Evolutionary conservation across 2,329 filamentous ascomycete species (phyloP).

Genomic region (Mariannaea sp.): DNA sequence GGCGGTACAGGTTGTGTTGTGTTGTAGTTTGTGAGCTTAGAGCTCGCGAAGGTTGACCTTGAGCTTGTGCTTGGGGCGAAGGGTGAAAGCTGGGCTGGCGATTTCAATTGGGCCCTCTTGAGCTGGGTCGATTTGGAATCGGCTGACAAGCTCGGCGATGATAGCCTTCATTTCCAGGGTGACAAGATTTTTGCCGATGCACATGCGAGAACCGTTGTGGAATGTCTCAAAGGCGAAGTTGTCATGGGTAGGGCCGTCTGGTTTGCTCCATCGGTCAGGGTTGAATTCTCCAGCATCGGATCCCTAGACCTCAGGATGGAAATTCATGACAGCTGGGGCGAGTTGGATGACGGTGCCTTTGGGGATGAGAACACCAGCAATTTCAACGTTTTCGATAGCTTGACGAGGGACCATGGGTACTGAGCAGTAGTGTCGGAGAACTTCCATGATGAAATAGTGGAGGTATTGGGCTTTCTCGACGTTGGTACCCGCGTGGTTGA

Average conservation of each 20-base stretch:
- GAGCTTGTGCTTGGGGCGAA: slow-evolving; percentile 37
- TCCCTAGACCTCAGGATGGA: slow-evolving; percentile 46
- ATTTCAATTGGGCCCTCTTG: slow-evolving; percentile 30
- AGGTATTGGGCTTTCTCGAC: slow-evolving; percentile 44
- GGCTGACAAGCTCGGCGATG: slow-evolving; percentile 40
- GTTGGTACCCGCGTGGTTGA: slow-evolving; percentile 28
- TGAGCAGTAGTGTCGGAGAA: slow-evolving; percentile 49
- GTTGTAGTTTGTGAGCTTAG: neutral
- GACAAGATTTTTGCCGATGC: slow-evolving; percentile 45
- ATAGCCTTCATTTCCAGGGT: slow-evolving; percentile 47
- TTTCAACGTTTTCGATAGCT: slow-evolving; percentile 40
- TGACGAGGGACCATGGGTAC: slow-evolving; percentile 44
- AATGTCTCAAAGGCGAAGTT: slow-evolving; percentile 45
- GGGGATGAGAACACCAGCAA: slow-evolving; percentile 45
- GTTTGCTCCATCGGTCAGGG: slow-evolving; percentile 46
- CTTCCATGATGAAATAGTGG: slow-evolving; percentile 50
- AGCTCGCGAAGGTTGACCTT: slow-evolving; percentile 28
- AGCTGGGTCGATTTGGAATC: slow-evolving; percentile 38
- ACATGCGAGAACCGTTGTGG: slow-evolving; percentile 44
- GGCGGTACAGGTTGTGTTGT: neutral
- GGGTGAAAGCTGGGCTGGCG: slow-evolving; percentile 33
- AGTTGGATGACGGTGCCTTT: slow-evolving; percentile 47
- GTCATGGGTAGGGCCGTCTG: slow-evolving; percentile 31
- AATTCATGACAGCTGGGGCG: slow-evolving; percentile 44
- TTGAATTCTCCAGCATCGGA: slow-evolving; percentile 41